phyloP scores from a whole-genome alignment of 2,329 filamentous ascomycete genomes.

The Colletotrichum lentis region DNA sequence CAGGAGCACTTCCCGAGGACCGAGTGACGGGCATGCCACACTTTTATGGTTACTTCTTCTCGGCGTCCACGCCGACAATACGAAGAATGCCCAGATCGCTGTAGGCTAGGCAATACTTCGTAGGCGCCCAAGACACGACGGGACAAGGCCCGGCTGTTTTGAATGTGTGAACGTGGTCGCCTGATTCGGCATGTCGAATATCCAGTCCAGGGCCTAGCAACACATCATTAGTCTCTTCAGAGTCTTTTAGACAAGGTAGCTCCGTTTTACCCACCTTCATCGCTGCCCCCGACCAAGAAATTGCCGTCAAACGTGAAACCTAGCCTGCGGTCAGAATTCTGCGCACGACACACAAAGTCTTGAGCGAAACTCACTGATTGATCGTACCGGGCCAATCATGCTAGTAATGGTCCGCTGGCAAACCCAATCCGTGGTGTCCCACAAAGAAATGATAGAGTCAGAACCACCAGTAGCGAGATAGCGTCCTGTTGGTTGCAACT shows the following conservation, averaged over 20 bases:
- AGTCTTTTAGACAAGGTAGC: neutral
- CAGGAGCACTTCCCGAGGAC: neutral
- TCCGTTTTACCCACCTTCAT: slow-evolving; percentile 63
- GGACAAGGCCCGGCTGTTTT: slow-evolving; percentile 72
- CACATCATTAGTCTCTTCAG: slow-evolving; percentile 2
- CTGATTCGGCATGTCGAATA: slow-evolving; percentile 76
- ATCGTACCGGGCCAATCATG: slow-evolving; percentile 74
- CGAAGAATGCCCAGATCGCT: slow-evolving; percentile 73
- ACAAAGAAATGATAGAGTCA: slow-evolving; percentile 78
- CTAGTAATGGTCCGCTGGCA: slow-evolving; percentile 75
- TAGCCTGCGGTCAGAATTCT: slow-evolving; percentile 41
- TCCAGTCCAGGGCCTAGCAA: slow-evolving; percentile 67
- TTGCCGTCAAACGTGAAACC: slow-evolving; percentile 82
- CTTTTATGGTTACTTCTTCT: slow-evolving; percentile 49
- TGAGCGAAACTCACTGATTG: slow-evolving; percentile 61
- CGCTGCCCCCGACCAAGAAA: slow-evolving; percentile 77
- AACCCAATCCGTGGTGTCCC: slow-evolving; percentile 81
- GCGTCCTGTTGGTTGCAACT: slow-evolving; percentile 74
- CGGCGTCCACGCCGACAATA: slow-evolving; percentile 69
- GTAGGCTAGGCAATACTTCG: slow-evolving; percentile 77
- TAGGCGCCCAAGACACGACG: slow-evolving; percentile 79
- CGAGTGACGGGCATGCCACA: neutral
- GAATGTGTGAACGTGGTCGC: slow-evolving; percentile 75
- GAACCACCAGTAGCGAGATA: slow-evolving; percentile 79
- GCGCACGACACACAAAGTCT: neutral